phyloP scores from a whole-genome alignment of 2,329 filamentous ascomycete genomes.

The Microcera coccophila region DNA sequence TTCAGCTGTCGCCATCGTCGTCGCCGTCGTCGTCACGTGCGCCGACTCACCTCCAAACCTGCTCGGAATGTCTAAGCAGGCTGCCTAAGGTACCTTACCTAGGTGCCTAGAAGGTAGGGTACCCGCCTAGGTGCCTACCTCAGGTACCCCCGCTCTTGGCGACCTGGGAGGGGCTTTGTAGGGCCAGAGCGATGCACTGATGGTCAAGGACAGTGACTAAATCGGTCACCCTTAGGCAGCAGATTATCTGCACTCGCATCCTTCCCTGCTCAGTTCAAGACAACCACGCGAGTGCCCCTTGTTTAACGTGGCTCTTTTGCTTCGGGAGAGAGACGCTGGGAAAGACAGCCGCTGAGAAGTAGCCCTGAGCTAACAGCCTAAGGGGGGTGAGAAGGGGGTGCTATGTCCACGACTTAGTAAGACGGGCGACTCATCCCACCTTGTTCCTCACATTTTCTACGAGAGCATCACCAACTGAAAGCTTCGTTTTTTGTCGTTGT shows the following conservation, averaged over 20 bases:
- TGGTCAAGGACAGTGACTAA: neutral
- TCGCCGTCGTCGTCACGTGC: neutral
- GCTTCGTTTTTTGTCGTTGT: too few relatives aligned
- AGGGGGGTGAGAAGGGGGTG: constrained; percentile 6
- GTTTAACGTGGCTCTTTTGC: too few relatives aligned
- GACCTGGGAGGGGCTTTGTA: neutral
- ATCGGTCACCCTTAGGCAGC: neutral
- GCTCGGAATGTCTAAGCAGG: too few relatives aligned
- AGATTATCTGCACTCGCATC: neutral
- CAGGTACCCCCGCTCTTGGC: too few relatives aligned
- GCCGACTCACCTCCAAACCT: neutral
- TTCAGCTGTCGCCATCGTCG: neutral
- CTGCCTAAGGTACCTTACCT: too few relatives aligned
- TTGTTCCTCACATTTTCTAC: neutral
- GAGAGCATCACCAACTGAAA: too few relatives aligned
- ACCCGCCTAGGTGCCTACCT: too few relatives aligned
- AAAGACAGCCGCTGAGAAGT: neutral
- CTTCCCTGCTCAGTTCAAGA: too few relatives aligned
- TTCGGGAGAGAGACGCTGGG: neutral
- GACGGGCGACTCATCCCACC: neutral
- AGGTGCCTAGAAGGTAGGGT: too few relatives aligned
- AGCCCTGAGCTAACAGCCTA: neutral
- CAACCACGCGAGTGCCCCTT: too few relatives aligned
- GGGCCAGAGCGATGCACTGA: neutral
- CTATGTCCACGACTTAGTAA: constrained; percentile 11